phyloP scores from a whole-genome alignment of 441 rosid species.

The Melastoma candidum region DNA sequence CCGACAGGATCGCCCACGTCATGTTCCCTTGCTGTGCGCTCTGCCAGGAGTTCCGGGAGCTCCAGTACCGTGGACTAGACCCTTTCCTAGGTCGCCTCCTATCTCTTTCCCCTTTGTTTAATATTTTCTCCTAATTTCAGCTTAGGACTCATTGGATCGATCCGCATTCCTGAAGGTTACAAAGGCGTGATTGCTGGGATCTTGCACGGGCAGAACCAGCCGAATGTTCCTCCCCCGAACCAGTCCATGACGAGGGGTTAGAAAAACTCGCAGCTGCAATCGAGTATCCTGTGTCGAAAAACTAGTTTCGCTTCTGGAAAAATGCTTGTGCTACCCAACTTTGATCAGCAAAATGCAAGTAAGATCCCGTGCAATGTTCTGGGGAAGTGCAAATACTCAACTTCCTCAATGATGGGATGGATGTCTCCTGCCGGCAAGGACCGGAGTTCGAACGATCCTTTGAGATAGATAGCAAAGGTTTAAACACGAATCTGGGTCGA shows the following conservation, averaged over 20 bases:
- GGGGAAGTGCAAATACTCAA: no score
- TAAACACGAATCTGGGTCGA: no score
- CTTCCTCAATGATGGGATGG: no score
- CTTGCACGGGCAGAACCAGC: slow-evolving; percentile 1
- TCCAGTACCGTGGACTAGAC: slow-evolving; percentile 4
- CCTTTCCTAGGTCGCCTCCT: slow-evolving; percentile 2
- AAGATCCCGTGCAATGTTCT: no score
- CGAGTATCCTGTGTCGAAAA: slow-evolving; percentile 8
- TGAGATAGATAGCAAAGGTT: no score
- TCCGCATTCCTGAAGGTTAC: neutral
- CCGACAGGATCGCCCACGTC: neutral
- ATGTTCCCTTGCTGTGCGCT: slow-evolving; percentile 7
- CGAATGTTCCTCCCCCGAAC: neutral
- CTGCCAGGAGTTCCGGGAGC: slow-evolving; percentile 10
- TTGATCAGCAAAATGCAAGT: no score
- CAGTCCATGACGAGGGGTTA: slow-evolving; percentile 29
- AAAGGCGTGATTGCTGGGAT: slow-evolving; percentile 5
- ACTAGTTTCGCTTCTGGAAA: no score
- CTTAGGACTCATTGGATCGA: neutral
- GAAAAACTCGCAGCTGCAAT: slow-evolving; percentile 58
- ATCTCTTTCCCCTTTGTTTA: neutral
- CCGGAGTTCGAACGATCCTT: no score
- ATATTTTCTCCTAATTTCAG: neutral
- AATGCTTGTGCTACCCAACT: no score
- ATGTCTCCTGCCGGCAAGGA: no score